These are phyloP conservation scores for Barnettozyma siamensis DNA, from an alignment of 805 yeast genomes.

Conservation along the genomic window DNA sequence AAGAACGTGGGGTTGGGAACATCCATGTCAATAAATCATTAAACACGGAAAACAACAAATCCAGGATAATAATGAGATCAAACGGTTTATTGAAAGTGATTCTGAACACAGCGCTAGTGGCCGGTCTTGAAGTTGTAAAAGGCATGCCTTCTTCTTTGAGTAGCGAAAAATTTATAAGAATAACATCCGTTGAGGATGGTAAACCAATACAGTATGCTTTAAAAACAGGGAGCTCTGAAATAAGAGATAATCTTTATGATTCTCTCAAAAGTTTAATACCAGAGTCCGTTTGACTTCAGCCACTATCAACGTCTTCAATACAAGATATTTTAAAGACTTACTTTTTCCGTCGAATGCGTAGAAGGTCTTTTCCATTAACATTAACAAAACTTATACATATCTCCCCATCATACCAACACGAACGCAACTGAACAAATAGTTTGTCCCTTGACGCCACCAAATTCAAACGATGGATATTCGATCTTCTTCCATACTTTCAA, in stretches of 20 bases:
- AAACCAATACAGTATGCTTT: constrained; percentile 81
- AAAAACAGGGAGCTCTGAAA: constrained; percentile 57
- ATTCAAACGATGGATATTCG: constrained; percentile 74
- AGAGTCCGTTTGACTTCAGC: constrained; percentile 14
- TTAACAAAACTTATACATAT: too few relatives aligned
- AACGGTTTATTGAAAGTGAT: constrained; percentile 80
- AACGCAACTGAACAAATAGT: constrained; percentile 88
- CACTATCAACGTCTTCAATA: too few relatives aligned
- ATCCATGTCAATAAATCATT: constrained; percentile 63
- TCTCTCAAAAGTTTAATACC: constrained; percentile 32
- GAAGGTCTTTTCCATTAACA: too few relatives aligned
- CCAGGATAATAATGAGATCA: constrained; percentile 85
- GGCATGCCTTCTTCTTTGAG: constrained; percentile 85
- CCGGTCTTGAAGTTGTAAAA: constrained; percentile 55
- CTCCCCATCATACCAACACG: constrained; percentile 22
- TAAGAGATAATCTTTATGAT: constrained; percentile 53
- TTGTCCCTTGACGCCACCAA: constrained; percentile 86
- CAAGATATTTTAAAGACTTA: too few relatives aligned
- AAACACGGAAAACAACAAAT: constrained; percentile 25
- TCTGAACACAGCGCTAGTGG: constrained; percentile 63
- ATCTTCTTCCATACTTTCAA: constrained; percentile 61
- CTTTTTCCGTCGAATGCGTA: too few relatives aligned
- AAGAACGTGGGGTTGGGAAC: constrained; percentile 87
- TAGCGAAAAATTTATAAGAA: constrained; percentile 77
- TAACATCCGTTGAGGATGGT: constrained; percentile 58